Evolutionary conservation across 139 green algal genomes (phyloP), one percentile per base, ranked within the genome.

Genomic region (Chlorella sp.): DNA sequence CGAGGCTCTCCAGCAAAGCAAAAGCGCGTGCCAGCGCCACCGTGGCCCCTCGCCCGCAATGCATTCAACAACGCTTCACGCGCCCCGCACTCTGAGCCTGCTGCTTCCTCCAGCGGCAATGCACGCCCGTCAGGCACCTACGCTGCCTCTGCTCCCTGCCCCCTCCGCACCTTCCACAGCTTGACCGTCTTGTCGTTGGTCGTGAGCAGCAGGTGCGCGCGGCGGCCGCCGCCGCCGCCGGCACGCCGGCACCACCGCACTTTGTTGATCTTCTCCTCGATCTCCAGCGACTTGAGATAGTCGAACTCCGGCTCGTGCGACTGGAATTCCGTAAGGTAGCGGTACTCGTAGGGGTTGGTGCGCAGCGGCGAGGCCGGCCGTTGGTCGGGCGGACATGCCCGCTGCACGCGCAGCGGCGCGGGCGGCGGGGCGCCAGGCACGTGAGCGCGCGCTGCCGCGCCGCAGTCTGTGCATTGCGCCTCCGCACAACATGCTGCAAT

Each of bases 261-360:
- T 77, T 96, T 97, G 88, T 99, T 99, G 77, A 99, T 98, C 87
- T 99, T 99, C 84, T 99, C 96, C 80, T 99, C 95, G 67, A 99
- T 99, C 84, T 99, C 96, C 71, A 99, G 68, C 1, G 86, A 95
- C 77, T 99, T 99, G 2, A 99, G 86, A 79, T 99, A 99, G 73
- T 99, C 96, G 84, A 99, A 99, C 86, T 99, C 96, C 12, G 96
- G 94, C 83, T 99, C 94, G 81, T 99, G 96, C 19, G 89, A 96
- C 88, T 99, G 96, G 67, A 99, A 99, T 87, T 99, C 96, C 11
- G 96, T 98, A 31, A 97, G 88, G 82, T 99, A 99, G 8, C 93
- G 82, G 80, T 96, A 99, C 80, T 98, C 95, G 41, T 77, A 76
- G 25, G 67, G 79, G 56, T 72, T 82, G 27, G 55, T 55, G 8